These are phyloP conservation scores for Trichoderma polysporum DNA, from an alignment of 2,329 filamentous ascomycete species.

Conservation along the genomic window DNA sequence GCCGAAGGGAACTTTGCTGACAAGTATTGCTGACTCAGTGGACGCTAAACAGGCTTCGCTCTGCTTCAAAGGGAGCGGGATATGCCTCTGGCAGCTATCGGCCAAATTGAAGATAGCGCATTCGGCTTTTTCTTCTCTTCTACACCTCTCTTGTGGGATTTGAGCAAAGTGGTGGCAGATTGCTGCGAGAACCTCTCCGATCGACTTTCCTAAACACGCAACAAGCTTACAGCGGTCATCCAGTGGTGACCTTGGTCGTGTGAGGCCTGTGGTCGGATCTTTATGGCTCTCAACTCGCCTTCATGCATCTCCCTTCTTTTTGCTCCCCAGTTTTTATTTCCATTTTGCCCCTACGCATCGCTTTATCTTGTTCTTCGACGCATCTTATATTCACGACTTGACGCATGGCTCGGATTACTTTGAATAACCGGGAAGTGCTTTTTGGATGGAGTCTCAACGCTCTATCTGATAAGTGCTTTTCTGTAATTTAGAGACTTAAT, in stretches of 20 bases:
- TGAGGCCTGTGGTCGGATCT: constrained; percentile 5
- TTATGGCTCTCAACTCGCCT: constrained; percentile 26
- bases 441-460: constrained; percentile 2
- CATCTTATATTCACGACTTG: constrained; percentile 37
- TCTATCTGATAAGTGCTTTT: constrained; percentile 19
- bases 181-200: constrained; percentile 26
- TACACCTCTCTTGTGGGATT: constrained; percentile 21
- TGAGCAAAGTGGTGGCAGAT: constrained; percentile 15
- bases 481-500: constrained; percentile 26
- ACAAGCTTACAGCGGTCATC: neutral
- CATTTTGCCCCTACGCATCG: constrained; percentile 35
- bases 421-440: constrained; percentile 23
- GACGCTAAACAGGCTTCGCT: constrained; percentile 82
- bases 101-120: constrained; percentile 33
- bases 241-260: neutral
- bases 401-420: constrained; percentile 42
- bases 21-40: constrained; percentile 78
- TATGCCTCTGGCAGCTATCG: constrained; percentile 42
- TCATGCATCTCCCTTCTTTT: constrained; percentile 26
- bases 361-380: constrained; percentile 46
- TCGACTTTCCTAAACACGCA: constrained; percentile 30
- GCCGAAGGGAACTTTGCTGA: constrained; percentile 70
- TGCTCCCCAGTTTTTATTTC: constrained; percentile 25
- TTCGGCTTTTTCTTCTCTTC: constrained; percentile 23
- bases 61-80: constrained; percentile 70